Evolutionary conservation across 148 eudicot species (phyloP), one percentile per base, ranked within the genome.

Genomic region (Chenopodium suecicum): DNA sequence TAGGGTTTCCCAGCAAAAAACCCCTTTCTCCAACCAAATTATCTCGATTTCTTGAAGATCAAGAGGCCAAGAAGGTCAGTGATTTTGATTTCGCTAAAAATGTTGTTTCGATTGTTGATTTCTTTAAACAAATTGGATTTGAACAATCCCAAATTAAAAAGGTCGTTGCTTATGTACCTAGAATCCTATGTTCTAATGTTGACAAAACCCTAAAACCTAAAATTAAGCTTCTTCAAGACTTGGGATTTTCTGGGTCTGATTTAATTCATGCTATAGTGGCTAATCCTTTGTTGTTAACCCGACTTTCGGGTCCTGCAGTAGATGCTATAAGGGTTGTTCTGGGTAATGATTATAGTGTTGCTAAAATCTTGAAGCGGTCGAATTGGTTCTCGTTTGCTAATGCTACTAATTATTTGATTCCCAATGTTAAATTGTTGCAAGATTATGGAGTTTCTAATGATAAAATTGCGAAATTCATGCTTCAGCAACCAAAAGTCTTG

Each of bases 161-260:
- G 9, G 20, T 74, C 2, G 60, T 87, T 6, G 27, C n/a, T 11
- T 0, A 1, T 9, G 13, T 1, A 2, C 84, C 84, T 7, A 6
- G 20, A 22, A 14, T 85, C 27, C 64, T 87, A 16, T 27, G 22
- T 7, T 20, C 0, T 60, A 64, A 76, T n/a, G 85, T 81, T 9
- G 82, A 83, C 47, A 48, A 77, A 84, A 82, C 89, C 86, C 85
- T 83, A 54, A 75, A 77, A 52, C 89, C 89, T 68, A 87, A 85
- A 80, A 29, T 85, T 37, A 62, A 80, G 84, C 22, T 74, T 80
- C 73, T 87, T 31, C 69, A 73, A 29, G 70, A 77, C 19, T 4
- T 68, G 78, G 5, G 87, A 82, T 58, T 85, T 8, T 82, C 90
- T 31, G 82, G 81, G 34, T 46, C 80, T 17, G 83, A 83, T 12